Percentiles rank a stretch among this genome's conserved stretches.
Conservation (phyloP, 2,329 filamentous ascomycete species). For the Emericellopsis cladophorae region DNA sequence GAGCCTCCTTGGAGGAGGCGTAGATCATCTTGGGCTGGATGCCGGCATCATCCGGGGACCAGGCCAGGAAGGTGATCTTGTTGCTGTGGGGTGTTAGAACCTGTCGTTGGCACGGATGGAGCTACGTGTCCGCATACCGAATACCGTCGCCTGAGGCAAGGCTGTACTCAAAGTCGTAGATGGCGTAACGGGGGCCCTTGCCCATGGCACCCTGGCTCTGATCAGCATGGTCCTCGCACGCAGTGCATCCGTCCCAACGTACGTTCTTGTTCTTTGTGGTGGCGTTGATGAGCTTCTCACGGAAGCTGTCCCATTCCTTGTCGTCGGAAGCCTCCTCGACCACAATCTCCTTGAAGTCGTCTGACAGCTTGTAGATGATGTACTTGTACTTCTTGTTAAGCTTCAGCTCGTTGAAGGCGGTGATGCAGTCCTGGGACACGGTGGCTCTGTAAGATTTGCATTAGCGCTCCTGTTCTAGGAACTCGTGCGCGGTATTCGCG, state of each 20-base stretch:
- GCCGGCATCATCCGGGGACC: constrained; percentile 70
- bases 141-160: constrained; percentile 60
- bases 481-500: not conserved
- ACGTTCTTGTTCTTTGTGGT: constrained; percentile 60
- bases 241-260: constrained; percentile 15
- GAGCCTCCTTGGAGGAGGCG: constrained; percentile 75
- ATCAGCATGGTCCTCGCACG: not conserved
- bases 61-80: constrained; percentile 70
- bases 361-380: constrained; percentile 80
- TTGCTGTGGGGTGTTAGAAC: constrained; percentile 33
- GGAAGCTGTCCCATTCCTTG: constrained; percentile 60
- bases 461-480: constrained; percentile 8
- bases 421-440: constrained; percentile 59
- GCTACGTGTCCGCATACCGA: constrained; percentile 33
- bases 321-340: constrained; percentile 61
- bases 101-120: constrained; percentile 4
- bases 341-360: constrained; percentile 71
- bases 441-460: constrained; percentile 42
- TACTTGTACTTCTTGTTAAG: constrained; percentile 71
- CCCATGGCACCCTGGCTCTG: constrained; percentile 35
- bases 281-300: constrained; percentile 62
- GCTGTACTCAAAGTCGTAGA: constrained; percentile 75
- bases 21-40: constrained; percentile 87
- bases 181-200: constrained; percentile 69
- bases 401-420: constrained; percentile 70